A percentile compares a stretch with the other conserved stretches of the same genome.
These are phyloP conservation scores for Petrea volubilis DNA, from an alignment of 257 asterid species.

Conservation along the genomic window DNA sequence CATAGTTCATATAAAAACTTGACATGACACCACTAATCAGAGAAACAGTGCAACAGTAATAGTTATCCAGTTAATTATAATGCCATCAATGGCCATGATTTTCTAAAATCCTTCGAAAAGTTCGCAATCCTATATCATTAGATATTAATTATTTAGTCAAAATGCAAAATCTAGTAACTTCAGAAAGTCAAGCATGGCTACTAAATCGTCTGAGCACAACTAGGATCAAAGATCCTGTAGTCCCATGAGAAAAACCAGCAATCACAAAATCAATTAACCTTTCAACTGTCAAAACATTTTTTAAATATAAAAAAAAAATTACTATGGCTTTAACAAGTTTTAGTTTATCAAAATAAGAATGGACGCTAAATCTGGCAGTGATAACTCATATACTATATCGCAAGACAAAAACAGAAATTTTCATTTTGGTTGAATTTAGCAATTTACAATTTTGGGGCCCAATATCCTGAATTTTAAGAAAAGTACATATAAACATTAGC, in stretches of 20 bases:
- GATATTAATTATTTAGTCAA: neutral
- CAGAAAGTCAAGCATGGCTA: neutral
- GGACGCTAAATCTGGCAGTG: neutral
- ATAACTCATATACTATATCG: neutral
- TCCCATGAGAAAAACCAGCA: neutral
- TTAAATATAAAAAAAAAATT: neutral
- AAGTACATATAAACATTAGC: too few species aligned
- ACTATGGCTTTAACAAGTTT: neutral
- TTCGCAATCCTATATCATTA: neutral
- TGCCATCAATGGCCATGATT: neutral
- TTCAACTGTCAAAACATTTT: neutral
- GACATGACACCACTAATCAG: too few species aligned
- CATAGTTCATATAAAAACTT: too few species aligned
- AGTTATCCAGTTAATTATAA: too few species aligned
- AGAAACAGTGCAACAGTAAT: too few species aligned
- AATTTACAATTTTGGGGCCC: too few species aligned
- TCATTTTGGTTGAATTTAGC: too few species aligned
- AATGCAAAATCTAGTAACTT: neutral
- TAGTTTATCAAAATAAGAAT: neutral
- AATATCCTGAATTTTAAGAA: too few species aligned
- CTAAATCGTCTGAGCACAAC: neutral
- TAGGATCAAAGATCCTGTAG: too few species aligned
- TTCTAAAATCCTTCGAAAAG: neutral
- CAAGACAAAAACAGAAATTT: too few species aligned
- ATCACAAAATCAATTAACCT: neutral